A percentile compares a stretch with the other conserved stretches of the same genome.
Conservation (phyloP, 2,329 filamentous ascomycete species). For the Dactylellina cionopaga region DNA sequence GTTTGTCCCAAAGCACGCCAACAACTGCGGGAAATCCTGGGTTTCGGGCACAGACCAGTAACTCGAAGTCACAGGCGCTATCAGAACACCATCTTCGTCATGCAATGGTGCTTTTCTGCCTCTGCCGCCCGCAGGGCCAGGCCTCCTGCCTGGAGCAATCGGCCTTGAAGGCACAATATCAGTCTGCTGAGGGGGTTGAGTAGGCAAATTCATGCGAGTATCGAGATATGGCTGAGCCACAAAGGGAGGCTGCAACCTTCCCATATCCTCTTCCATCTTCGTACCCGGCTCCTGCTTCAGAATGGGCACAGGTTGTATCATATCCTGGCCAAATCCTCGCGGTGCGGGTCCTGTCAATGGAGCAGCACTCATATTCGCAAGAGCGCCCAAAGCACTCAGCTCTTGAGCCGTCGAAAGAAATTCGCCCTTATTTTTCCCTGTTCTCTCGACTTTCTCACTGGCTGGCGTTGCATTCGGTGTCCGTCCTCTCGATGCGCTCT, state of each 20-base stretch:
- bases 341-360: background rate
- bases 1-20: constrained; percentile 80
- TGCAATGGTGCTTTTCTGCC: constrained; percentile 51
- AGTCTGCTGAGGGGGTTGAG: constrained; percentile 35
- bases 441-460: constrained; percentile 28
- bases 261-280: constrained; percentile 38
- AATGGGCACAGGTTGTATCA: constrained; percentile 31
- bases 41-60: constrained; percentile 89
- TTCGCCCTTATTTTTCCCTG: constrained; percentile 34
- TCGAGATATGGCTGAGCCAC: constrained; percentile 31
- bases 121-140: constrained; percentile 24
- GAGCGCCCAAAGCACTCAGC: constrained; percentile 47
- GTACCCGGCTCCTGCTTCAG: constrained; percentile 43
- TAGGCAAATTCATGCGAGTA: constrained; percentile 36
- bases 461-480: constrained; percentile 42
- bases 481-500: constrained; percentile 45
- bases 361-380: constrained; percentile 51
- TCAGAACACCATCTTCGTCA: constrained; percentile 66
- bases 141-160: constrained; percentile 55
- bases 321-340: constrained; percentile 27
- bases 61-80: constrained; percentile 71
- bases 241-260: constrained; percentile 27
- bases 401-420: constrained; percentile 37
- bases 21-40: constrained; percentile 77
- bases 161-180: constrained; percentile 46